Base-by-base conservation (phyloP, 768 basidiomycete species). In the Leucocoprinus birnbaumii region DNA sequence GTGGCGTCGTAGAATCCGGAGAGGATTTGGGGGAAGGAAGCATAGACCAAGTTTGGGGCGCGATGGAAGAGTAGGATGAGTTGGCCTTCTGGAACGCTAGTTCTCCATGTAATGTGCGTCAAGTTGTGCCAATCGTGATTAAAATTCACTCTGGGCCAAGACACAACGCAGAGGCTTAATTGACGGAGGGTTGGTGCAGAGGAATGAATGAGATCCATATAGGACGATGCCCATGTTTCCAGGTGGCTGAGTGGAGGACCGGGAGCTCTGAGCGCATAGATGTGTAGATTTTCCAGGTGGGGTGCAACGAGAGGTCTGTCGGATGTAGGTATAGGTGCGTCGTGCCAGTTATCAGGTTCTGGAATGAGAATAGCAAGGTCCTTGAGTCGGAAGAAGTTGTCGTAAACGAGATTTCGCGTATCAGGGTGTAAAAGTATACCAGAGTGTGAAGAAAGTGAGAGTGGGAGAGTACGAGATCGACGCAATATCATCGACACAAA, bases 71-170 rank as follows among this genome's bases (percentile, higher is more conserved):
- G 31, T 11, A 44, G 31, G 24, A 58, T 22, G 25, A 52, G 21
- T n/a, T 53, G 38, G 19, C 40, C 18, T 9, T 35, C n/a, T 3
- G 52, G 16, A 26, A 58, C 49, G 37, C 19, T 26, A 14, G 52
- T 38, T 41, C 38, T 41, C 52, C 51, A 48, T 11, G 57, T 53
- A 40, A 58, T 47, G 47, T 53, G 51, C 14, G 57, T 58, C 31
- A 53, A 24, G 22, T 42, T 31, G n/a, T 21, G n/a, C 51, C 57
- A 58, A 27, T n/a, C 35, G 9, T 48, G 40, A n/a, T 22, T 27
- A 3, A 45, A 41, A 3, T 55, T 38, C 4, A 46, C 13, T 25
- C 38, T 25, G 18, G 37, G 53, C 53, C 53, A 55, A 1, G 31
- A 18, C 27, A 46, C 25, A 34, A 37, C 24, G 38, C 45, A n/a